Percentiles rank a stretch among this genome's conserved stretches.
Evolutionary conservation across 2,329 filamentous ascomycete species (phyloP).

Genomic region (Corinectria fuckeliana): DNA sequence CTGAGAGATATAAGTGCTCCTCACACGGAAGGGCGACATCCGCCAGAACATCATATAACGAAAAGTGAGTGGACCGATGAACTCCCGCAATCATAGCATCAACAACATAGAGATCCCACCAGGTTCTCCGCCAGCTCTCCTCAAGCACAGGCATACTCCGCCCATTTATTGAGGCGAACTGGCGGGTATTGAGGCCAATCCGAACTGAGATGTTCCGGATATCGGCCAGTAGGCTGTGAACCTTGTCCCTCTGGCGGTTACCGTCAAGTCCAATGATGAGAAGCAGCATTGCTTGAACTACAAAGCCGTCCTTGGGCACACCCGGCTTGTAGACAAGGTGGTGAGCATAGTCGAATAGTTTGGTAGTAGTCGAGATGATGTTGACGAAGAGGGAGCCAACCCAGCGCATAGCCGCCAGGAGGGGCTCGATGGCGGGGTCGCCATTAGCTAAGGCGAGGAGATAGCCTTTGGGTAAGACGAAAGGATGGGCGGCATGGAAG

Average conservation of each 20-base stretch:
- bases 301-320: constrained; percentile 60
- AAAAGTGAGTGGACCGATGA: constrained; percentile 72
- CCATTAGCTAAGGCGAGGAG: constrained; percentile 55
- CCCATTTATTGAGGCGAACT: constrained; percentile 69
- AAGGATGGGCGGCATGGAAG: constrained; percentile 64
- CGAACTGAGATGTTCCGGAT: constrained; percentile 75
- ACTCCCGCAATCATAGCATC: constrained; percentile 86
- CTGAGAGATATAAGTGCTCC: constrained; percentile 69
- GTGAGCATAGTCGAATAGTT: constrained; percentile 64
- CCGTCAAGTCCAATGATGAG: constrained; percentile 80
- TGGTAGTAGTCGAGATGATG: constrained; percentile 50
- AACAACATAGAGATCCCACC: constrained; percentile 82
- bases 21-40: constrained; percentile 82
- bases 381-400: constrained; percentile 62
- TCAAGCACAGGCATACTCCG: constrained; percentile 71
- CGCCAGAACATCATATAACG: constrained; percentile 68
- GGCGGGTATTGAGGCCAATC: constrained; percentile 73
- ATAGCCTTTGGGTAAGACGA: constrained; percentile 59
- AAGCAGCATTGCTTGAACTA: constrained; percentile 79
- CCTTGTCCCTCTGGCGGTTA: constrained; percentile 71
- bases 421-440: constrained; percentile 53
- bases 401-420: constrained; percentile 61
- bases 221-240: constrained; percentile 69
- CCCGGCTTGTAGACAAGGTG: constrained; percentile 53
- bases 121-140: constrained; percentile 85